These are phyloP conservation scores for Kuraishia floccosa DNA, from an alignment of 805 yeast species.

Conservation along the genomic window DNA sequence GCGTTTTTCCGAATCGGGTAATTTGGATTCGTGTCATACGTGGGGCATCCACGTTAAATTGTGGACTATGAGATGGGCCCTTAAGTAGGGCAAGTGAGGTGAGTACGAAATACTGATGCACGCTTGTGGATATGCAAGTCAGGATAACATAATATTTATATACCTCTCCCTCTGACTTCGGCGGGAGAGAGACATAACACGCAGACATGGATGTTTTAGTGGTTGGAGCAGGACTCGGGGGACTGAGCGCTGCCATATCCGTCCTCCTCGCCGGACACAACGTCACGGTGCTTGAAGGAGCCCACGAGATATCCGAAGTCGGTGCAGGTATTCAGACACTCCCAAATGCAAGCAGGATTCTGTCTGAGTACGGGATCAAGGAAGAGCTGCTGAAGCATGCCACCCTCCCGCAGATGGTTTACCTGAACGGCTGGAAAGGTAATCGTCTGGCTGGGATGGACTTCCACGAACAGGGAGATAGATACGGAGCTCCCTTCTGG, in stretches of 20 bases:
- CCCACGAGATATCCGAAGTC: slow-evolving; percentile 13
- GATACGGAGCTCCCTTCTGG: slow-evolving; percentile 12
- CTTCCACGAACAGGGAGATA: slow-evolving; percentile 10
- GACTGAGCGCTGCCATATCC: slow-evolving; percentile 16
- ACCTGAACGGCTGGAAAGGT: slow-evolving; percentile 12
- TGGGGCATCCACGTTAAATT: no score
- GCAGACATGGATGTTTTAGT: slow-evolving; percentile 7
- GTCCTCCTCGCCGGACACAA: slow-evolving; percentile 12
- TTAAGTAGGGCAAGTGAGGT: no score
- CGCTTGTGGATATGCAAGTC: no score
- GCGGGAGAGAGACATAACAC: no score
- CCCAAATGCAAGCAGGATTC: slow-evolving; percentile 14
- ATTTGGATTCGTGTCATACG: no score
- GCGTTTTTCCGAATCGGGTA: no score
- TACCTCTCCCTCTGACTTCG: no score
- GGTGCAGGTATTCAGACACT: slow-evolving; percentile 18
- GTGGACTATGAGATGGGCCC: no score
- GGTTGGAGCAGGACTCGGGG: slow-evolving; percentile 21
- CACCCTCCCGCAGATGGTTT: slow-evolving; percentile 9
- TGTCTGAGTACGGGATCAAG: slow-evolving; percentile 10
- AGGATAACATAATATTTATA: no score
- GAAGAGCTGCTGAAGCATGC: slow-evolving; percentile 5
- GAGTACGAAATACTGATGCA: no score
- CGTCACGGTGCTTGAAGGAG: slow-evolving; percentile 15
- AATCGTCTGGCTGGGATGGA: slow-evolving; percentile 8